Evolutionary conservation across 345 rosid genomes (phyloP).

Genomic region (Lepidium aucheri): DNA sequence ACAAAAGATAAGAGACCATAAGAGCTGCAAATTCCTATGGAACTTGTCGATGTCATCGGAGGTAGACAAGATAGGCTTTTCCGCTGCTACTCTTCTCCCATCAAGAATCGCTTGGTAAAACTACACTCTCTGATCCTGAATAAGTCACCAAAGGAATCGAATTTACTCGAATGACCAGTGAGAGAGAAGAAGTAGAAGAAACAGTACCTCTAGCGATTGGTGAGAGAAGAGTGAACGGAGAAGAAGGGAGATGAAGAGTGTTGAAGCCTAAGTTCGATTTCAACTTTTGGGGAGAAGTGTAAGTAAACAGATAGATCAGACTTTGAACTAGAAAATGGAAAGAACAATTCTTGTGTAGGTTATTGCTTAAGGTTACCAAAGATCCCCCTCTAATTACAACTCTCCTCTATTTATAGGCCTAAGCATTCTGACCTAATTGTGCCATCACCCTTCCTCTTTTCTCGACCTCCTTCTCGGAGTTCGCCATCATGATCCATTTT

Average conservation of each 20-base stretch:
- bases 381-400: too few species aligned
- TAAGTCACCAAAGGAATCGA: not conserved
- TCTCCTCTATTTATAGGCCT: too few species aligned
- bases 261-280: too few species aligned
- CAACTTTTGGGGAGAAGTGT: too few species aligned
- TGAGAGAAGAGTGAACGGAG: slow-evolving; percentile 64
- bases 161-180: not conserved
- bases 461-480: too few species aligned
- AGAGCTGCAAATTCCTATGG: slow-evolving; percentile 71
- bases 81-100: slow-evolving; percentile 70
- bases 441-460: too few species aligned
- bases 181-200: not conserved
- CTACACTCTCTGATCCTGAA: slow-evolving; percentile 80
- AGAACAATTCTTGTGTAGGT: too few species aligned
- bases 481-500: too few species aligned
- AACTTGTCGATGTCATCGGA: slow-evolving; percentile 80
- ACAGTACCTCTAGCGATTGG: slow-evolving; percentile 63
- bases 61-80: slow-evolving; percentile 82
- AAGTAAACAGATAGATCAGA: too few species aligned
- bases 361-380: too few species aligned
- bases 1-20: slow-evolving; percentile 41
- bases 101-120: slow-evolving; percentile 64
- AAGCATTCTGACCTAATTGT: too few species aligned
- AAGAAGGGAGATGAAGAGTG: slow-evolving; percentile 69
- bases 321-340: too few species aligned